Percentiles rank a stretch among this genome's conserved stretches.
Evolutionary conservation across 257 asterid genomes (phyloP).

Genomic region (Fraxinus excelsior): DNA sequence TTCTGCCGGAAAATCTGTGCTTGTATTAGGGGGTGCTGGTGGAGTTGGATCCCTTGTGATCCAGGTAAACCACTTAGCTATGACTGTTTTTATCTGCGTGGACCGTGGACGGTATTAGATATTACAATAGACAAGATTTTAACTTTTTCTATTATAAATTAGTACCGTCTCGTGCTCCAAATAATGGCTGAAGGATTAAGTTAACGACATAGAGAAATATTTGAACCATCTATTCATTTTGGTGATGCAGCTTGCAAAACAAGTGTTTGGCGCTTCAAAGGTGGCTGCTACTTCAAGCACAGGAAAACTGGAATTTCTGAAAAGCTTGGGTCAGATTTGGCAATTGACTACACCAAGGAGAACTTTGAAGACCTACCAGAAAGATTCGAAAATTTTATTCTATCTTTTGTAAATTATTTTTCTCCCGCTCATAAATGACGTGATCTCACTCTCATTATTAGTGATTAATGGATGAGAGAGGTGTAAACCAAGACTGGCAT

Average conservation of each 20-base stretch:
- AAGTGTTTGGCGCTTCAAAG: constrained; percentile 86
- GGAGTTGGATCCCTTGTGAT: constrained; percentile 87
- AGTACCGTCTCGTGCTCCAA: no score
- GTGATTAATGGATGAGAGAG: no score
- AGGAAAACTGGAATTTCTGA: constrained; percentile 57
- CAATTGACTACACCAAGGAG: constrained; percentile 84
- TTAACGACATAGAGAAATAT: neutral
- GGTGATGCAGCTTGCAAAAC: constrained; percentile 69
- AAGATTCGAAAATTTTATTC: constrained; percentile 44
- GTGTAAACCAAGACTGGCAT: no score
- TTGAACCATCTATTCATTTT: neutral
- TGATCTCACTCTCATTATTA: no score
- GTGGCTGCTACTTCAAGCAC: constrained; percentile 87
- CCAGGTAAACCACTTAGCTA: constrained; percentile 16
- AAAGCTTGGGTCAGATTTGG: constrained; percentile 81
- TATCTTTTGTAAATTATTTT: no score
- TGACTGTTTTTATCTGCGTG: no score
- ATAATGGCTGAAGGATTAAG: neutral
- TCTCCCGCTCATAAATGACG: no score
- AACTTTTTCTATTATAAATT: neutral
- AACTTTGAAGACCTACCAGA: constrained; percentile 69
- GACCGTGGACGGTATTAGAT: no score
- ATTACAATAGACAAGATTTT: neutral
- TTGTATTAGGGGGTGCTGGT: constrained; percentile 96
- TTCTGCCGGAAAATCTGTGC: constrained; percentile 73